Evolutionary conservation across 345 rosid genomes (phyloP), one percentile per base, ranked within the genome.

Genomic region (Physaria fendleri): DNA sequence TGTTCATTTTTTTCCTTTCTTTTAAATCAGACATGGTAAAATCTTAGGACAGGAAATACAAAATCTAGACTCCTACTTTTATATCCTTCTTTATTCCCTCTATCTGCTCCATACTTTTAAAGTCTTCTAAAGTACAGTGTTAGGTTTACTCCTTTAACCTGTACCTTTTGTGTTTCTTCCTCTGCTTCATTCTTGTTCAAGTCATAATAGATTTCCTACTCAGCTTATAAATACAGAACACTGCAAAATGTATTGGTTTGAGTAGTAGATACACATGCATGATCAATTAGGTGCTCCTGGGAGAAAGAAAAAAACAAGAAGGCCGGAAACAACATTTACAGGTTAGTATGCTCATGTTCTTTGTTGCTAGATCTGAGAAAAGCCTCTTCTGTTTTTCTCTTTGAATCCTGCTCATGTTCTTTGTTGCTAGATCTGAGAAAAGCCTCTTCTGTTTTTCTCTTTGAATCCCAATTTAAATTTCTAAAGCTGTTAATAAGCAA

Each of bases 351-450:
- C 15, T 47, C 35, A 11, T 41, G 20, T 33, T 55, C 25, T 32
- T 27, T 15, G 49, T 46, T 27, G 34, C 49, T 37, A 46, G 56
- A 65, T 65, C 56, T 65, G 48, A 56, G 39, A 37, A 25, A 45
- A 25, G 18, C 27, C 32, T 35, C 71, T 56, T 46, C 49, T 56
- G 30, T 10, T 49, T 54, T 23, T 55, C 30, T 55, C 22, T 24
- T 20, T 35, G 17, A 34, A 4, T 33, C n/a, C n/a, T 25, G 27
- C 8, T 44, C 32, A 11, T 41, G 20, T 33, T 55, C 25, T 32
- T 27, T 15, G 49, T 46, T 27, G 34, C 49, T 37, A 46, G 56
- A 65, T 65, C 56, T 65, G 48, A 56, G 39, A 37, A 25, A 45
- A 25, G 18, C 27, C 32, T 35, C 71, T 56, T 46, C 49, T 56